Conservation (phyloP, 225 moss, liverwort and hornwort species). For the Neckera pumila region DNA sequence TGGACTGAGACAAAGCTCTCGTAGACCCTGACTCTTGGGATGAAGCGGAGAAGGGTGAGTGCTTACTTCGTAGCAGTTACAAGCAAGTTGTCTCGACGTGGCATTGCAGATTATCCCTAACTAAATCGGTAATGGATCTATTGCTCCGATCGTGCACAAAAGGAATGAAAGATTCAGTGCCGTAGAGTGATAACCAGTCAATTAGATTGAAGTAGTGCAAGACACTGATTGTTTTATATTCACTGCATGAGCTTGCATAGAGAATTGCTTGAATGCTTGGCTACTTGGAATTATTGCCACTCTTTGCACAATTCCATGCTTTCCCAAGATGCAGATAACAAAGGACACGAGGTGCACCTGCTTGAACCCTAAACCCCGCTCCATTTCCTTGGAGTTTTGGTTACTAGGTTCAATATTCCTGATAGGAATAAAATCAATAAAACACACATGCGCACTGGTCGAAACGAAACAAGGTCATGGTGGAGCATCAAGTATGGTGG, state of each 20-base stretch:
- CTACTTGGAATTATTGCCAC: not conserved
- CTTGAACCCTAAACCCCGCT: not conserved
- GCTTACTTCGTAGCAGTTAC: slow-evolving; percentile 22
- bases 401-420: not conserved
- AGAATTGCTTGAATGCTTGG: not conserved
- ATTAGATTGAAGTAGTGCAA: too few relatives aligned
- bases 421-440: not conserved
- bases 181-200: not conserved
- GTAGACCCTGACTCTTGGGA: slow-evolving; percentile 7
- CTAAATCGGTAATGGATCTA: not conserved
- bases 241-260: not conserved
- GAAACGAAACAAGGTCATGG: not conserved
- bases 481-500: not conserved
- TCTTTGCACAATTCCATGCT: not conserved
- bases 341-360: not conserved
- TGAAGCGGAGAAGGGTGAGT: slow-evolving; percentile 3
- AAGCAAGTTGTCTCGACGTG: slow-evolving; percentile 3
- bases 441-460: not conserved
- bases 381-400: not conserved
- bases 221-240: not conserved
- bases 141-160: not conserved
- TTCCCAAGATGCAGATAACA: not conserved
- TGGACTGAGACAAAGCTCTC: slow-evolving; percentile 30
- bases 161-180: not conserved
- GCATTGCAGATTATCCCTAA: not conserved